These are phyloP conservation scores for Cryptococcus sp. DNA, from an alignment of 1,284 basidiomycete species.

Conservation along the genomic window DNA sequence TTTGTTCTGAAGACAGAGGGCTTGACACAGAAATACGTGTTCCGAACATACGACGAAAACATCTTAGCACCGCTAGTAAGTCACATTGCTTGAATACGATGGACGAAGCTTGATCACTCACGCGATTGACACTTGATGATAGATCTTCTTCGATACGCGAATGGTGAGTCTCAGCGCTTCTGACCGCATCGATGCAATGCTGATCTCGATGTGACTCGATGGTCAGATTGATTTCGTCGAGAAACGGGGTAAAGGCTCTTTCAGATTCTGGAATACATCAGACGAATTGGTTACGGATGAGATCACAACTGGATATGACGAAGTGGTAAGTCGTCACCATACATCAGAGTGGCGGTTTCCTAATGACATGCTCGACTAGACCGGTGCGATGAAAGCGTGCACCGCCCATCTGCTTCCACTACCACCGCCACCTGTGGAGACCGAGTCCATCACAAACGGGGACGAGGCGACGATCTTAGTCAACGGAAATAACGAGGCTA, in stretches of 20 bases:
- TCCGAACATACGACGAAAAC: slow-evolving; percentile 93
- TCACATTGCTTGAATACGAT: slow-evolving; percentile 3
- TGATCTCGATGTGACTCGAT: slow-evolving; percentile 19
- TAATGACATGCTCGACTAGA: slow-evolving; percentile 55
- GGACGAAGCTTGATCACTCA: no score
- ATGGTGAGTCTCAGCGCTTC: slow-evolving; percentile 78
- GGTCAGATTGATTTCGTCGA: slow-evolving; percentile 73
- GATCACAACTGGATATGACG: slow-evolving; percentile 49
- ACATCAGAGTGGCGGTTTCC: background rate
- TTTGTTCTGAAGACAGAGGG: slow-evolving; percentile 74
- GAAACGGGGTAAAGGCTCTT: slow-evolving; percentile 58
- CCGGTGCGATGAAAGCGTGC: slow-evolving; percentile 80
- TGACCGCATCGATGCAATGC: slow-evolving; percentile 50
- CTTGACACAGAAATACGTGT: slow-evolving; percentile 80
- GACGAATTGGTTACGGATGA: slow-evolving; percentile 51
- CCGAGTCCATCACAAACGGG: slow-evolving; percentile 8
- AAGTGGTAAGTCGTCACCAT: slow-evolving; percentile 35
- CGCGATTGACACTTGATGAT: background rate
- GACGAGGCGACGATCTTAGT: background rate
- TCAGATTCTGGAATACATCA: slow-evolving; percentile 41
- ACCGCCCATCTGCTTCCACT: slow-evolving; percentile 71
- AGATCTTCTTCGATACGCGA: slow-evolving; percentile 91
- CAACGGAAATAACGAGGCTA: background rate
- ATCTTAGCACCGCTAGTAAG: slow-evolving; percentile 89
- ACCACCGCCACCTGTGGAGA: slow-evolving; percentile 17